A percentile compares a stretch with the other conserved stretches of the same genome.
Evolutionary conservation across 768 basidiomycete species (phyloP).

Genomic region (Trametes villosa): DNA sequence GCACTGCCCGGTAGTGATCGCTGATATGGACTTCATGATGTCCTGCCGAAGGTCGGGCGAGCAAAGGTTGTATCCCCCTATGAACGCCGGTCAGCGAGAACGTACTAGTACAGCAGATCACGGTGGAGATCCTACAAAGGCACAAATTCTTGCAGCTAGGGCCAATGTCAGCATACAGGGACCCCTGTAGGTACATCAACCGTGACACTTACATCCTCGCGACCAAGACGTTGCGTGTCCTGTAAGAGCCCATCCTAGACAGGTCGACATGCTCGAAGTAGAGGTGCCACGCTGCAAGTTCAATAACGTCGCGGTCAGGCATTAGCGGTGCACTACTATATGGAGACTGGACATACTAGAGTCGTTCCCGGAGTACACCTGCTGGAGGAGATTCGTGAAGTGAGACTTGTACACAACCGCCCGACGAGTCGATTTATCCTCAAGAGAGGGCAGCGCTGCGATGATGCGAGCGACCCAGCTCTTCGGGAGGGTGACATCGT

Average conservation of each 20-base stretch:
- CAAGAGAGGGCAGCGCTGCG: background rate
- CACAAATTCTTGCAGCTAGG: slow-evolving; percentile 16
- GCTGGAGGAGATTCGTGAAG: slow-evolving; percentile 19
- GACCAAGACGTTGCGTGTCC: background rate
- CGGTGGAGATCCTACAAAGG: background rate
- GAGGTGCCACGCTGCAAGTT: background rate
- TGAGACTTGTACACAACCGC: background rate
- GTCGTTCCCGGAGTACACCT: slow-evolving; percentile 15
- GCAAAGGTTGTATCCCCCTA: slow-evolving; percentile 13
- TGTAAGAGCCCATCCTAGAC: background rate
- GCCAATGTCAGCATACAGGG: background rate
- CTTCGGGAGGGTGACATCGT: slow-evolving; percentile 56
- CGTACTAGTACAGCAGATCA: no score
- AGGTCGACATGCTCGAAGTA: slow-evolving; percentile 2
- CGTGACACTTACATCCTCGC: slow-evolving; percentile 1
- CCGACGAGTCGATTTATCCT: background rate
- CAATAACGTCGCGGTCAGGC: background rate
- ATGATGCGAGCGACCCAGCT: slow-evolving; percentile 44
- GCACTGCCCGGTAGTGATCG: background rate
- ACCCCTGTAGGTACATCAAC: no score
- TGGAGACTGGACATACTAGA: background rate
- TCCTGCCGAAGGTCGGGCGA: background rate
- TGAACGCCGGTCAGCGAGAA: background rate
- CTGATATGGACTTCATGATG: background rate
- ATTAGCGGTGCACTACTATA: background rate